These are phyloP conservation scores for Phtheirospermum japonicum DNA, from an alignment of 257 asterid species.

Conservation along the genomic window DNA sequence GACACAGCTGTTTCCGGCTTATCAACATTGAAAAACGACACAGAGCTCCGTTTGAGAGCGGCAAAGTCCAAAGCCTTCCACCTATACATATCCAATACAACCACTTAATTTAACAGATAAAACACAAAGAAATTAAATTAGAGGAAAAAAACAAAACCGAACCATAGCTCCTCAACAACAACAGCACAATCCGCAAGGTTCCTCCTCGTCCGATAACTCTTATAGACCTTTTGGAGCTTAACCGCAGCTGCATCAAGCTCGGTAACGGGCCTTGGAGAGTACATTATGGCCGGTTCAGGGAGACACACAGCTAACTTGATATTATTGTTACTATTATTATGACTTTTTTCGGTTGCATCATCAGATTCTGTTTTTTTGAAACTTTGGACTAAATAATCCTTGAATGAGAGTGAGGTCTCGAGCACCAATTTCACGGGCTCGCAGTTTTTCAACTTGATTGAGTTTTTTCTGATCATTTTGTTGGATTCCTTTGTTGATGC, in stretches of 20 bases:
- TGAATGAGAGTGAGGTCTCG: slow-evolving; percentile 63
- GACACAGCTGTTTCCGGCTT: slow-evolving; percentile 89
- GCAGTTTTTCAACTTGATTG: slow-evolving; percentile 47
- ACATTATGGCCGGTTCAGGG: slow-evolving; percentile 61
- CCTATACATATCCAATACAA: slow-evolving; percentile 37
- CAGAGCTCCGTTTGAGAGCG: slow-evolving; percentile 75
- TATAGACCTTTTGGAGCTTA: slow-evolving; percentile 84
- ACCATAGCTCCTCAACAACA: slow-evolving; percentile 97
- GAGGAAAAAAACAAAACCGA: slow-evolving; percentile 23
- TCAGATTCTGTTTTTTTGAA: slow-evolving; percentile 29
- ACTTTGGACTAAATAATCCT: slow-evolving; percentile 45
- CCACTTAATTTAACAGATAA: slow-evolving; percentile 22
- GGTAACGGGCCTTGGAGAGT: slow-evolving; percentile 63
- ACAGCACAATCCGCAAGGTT: slow-evolving; percentile 97
- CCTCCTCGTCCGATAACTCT: slow-evolving; percentile 84
- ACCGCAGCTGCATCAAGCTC: slow-evolving; percentile 96
- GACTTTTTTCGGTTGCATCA: background rate
- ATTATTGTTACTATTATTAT: too few relatives aligned
- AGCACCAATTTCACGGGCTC: slow-evolving; percentile 67
- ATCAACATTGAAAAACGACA: slow-evolving; percentile 71
- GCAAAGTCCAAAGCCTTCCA: slow-evolving; percentile 96
- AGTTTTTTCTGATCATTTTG: slow-evolving; percentile 49
- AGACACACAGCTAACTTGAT: slow-evolving; percentile 29
- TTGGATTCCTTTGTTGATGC: slow-evolving; percentile 26
- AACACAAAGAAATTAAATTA: background rate